Evolutionary conservation across 2,329 filamentous ascomycete genomes (phyloP).

Genomic region (Trichoderma aggressivum): DNA sequence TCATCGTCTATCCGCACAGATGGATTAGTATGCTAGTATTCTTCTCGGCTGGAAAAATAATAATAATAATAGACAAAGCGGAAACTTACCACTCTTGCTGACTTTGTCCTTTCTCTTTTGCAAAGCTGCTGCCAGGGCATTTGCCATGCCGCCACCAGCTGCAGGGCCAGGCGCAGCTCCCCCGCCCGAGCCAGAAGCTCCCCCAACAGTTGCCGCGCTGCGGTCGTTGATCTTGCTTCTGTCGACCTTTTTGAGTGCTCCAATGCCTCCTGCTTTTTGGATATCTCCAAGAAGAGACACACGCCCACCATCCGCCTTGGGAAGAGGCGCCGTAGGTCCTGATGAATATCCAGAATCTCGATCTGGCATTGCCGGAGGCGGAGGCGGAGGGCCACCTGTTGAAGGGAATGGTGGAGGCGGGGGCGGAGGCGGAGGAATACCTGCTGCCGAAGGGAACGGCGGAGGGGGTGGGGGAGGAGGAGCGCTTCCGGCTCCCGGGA

Average conservation of each 20-base stretch:
- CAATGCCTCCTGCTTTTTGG: slow-evolving; percentile 64
- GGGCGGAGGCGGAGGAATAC: no score
- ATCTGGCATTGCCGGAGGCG: slow-evolving; percentile 46
- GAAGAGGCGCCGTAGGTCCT: slow-evolving; percentile 45
- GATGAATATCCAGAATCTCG: slow-evolving; percentile 57
- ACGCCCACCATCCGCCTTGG: slow-evolving; percentile 45
- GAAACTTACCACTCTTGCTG: slow-evolving; percentile 81
- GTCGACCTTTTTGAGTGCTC: slow-evolving; percentile 71
- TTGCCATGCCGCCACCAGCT: slow-evolving; percentile 67
- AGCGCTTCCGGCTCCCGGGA: slow-evolving; percentile 33
- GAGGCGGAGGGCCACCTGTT: slow-evolving; percentile 47
- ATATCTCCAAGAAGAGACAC: slow-evolving; percentile 68
- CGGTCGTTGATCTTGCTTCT: slow-evolving; percentile 67
- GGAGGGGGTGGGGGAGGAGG: slow-evolving; percentile 38
- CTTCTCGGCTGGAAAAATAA: no score
- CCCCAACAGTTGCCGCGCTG: slow-evolving; percentile 61
- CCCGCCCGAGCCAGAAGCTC: slow-evolving; percentile 46
- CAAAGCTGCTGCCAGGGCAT: slow-evolving; percentile 73
- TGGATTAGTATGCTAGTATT: background rate
- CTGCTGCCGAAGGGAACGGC: slow-evolving; percentile 31
- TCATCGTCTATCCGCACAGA: slow-evolving; percentile 61
- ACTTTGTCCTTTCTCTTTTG: slow-evolving; percentile 90
- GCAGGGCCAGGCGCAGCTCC: slow-evolving; percentile 50
- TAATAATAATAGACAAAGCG: background rate
- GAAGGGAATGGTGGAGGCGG: no score